phyloP scores from a whole-genome alignment of 345 rosid species.

The Linum tenue region DNA sequence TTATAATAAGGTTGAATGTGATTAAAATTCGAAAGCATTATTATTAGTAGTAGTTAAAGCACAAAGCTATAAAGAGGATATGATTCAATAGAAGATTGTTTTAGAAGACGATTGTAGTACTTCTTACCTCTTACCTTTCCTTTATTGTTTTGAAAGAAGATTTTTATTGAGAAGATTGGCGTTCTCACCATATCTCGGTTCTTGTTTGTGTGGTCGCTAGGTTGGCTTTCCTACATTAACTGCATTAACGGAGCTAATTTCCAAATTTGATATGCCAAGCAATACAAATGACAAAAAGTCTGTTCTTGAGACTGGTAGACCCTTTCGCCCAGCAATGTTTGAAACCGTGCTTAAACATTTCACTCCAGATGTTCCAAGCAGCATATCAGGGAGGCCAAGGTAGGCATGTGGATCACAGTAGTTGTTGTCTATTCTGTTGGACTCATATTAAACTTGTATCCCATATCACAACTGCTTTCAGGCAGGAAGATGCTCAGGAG shows the following conservation, averaged over 20 bases:
- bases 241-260: constrained; percentile 65
- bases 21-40: neutral
- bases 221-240: constrained; percentile 62
- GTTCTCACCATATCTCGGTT: neutral
- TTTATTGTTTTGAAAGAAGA: neutral
- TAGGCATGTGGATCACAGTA: constrained; percentile 15
- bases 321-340: constrained; percentile 76
- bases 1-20: neutral
- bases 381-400: constrained; percentile 83
- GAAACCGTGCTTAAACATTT: constrained; percentile 66
- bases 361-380: constrained; percentile 74
- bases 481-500: constrained; percentile 99
- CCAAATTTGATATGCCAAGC: constrained; percentile 46
- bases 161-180: neutral
- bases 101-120: too few species aligned
- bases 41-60: neutral
- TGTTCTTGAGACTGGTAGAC: constrained; percentile 55
- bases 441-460: neutral
- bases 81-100: neutral
- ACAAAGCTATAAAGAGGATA: neutral
- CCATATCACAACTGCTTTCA: constrained; percentile 22
- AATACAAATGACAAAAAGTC: constrained; percentile 42
- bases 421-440: neutral
- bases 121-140: too few species aligned
- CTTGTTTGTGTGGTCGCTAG: constrained; percentile 27